These are phyloP conservation scores for Tulasnella sp. DNA, from an alignment of 768 basidiomycete genomes.

Conservation along the genomic window DNA sequence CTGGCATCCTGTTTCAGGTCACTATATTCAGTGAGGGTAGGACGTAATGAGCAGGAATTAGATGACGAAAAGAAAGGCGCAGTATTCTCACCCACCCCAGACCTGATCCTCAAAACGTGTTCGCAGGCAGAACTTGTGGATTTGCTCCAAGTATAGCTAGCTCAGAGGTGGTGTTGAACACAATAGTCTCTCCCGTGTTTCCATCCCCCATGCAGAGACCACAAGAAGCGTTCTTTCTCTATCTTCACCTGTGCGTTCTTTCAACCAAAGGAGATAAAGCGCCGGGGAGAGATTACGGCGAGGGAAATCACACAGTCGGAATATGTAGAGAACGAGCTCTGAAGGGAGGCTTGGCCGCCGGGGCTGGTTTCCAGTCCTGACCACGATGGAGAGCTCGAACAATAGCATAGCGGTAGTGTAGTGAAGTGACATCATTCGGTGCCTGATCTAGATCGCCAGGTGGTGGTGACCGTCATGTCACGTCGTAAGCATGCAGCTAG, in stretches of 20 bases:
- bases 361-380: neutral
- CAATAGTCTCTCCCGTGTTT: neutral
- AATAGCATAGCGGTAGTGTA: neutral
- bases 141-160: neutral
- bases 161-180: neutral
- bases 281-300: neutral
- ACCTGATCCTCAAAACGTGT: slow-evolving; percentile 7
- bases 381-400: neutral
- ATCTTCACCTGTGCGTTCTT: neutral
- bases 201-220: neutral
- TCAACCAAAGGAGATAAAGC: neutral
- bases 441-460: too few relatives aligned
- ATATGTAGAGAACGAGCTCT: slow-evolving; percentile 1
- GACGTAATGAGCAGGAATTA: neutral
- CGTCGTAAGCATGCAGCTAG: too few relatives aligned
- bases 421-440: too few relatives aligned
- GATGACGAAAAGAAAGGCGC: neutral
- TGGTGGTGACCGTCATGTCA: too few relatives aligned
- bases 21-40: too few relatives aligned
- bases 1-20: neutral
- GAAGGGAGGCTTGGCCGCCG: neutral
- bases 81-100: slow-evolving; percentile 4
- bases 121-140: neutral
- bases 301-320: neutral
- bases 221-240: too few relatives aligned